A percentile compares a stretch with the other conserved stretches of the same genome.
Evolutionary conservation across 2,329 filamentous ascomycete species (phyloP).

Genomic region (Trichophaea hybrida): DNA sequence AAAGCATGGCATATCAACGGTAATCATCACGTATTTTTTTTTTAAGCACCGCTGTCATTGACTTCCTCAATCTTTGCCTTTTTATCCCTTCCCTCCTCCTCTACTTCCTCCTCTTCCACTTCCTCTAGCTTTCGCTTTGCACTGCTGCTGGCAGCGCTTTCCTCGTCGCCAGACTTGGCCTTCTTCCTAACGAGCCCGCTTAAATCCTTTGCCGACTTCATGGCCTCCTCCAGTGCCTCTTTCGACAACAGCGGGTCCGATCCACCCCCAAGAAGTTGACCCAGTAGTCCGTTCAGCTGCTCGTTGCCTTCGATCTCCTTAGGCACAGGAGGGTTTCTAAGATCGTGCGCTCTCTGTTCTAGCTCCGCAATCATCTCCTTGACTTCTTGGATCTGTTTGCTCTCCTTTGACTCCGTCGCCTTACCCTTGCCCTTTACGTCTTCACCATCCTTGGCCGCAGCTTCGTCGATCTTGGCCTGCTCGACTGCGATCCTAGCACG

Average conservation of each 20-base stretch:
- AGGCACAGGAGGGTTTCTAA: slow-evolving; percentile 9
- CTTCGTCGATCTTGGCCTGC: slow-evolving; percentile 34
- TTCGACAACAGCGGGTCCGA: slow-evolving; percentile 47
- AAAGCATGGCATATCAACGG: no score
- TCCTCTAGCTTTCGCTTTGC: slow-evolving; percentile 18
- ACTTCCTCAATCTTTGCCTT: slow-evolving; percentile 16
- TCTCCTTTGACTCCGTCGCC: slow-evolving; percentile 50
- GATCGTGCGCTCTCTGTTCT: slow-evolving; percentile 50
- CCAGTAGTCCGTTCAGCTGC: slow-evolving; percentile 46
- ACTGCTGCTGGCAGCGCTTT: background rate
- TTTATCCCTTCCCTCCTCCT: slow-evolving; percentile 9
- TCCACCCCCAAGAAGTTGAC: slow-evolving; percentile 42
- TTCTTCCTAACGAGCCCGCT: slow-evolving; percentile 60
- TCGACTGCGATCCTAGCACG: slow-evolving; percentile 23
- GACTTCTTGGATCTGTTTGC: slow-evolving; percentile 59
- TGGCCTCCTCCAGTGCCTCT: slow-evolving; percentile 55
- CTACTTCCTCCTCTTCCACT: slow-evolving; percentile 7
- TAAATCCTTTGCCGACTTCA: slow-evolving; percentile 59
- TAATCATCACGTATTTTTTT: no score
- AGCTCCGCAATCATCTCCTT: slow-evolving; percentile 68
- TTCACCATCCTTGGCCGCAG: slow-evolving; percentile 32
- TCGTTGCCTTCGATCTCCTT: slow-evolving; percentile 25
- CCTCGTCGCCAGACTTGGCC: slow-evolving; percentile 14
- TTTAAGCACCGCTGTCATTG: no score
- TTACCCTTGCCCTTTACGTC: slow-evolving; percentile 37